Base-by-base conservation (phyloP, 1,139 yeast genomes). In the Waltiozyma solani region DNA sequence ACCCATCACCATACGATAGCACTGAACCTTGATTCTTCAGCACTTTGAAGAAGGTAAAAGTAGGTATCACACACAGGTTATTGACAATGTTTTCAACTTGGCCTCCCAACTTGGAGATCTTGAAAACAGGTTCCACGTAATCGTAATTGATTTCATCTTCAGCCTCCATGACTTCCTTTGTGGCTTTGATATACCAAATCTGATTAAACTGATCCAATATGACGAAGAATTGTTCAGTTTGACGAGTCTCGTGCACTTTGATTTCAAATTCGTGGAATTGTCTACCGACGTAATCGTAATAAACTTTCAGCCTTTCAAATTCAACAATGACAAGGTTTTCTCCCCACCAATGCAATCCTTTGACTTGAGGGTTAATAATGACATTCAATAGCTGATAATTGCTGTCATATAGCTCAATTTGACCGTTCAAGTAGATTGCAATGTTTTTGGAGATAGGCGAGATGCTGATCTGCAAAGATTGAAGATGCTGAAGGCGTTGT, bases 281-380 rank as follows among this genome's bases (percentile, higher is more conserved):
- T 7, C 30, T 6, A 18, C 18, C 30, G 14, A n/a, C 8, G 18
- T n/a, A 21, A 21, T 21, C 23, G 18, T 26, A 26, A 26, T 26
- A 26, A 5, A 26, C 18, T 6, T 14, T n/a, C 18, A 26, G 4
- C 14, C 13, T 26, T 5, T 26, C 18, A 5, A 14, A 4, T 26
- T 26, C 30, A 5, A 26, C 30, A 14, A 26, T 14, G 6, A 26
- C 18, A 26, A 26, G 30, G 14, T 26, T 26, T 18, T 26, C 30
- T 6, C 18, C n/a, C 30, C 30, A 26, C 30, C 30, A 26, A 8
- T 26, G 8, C 18, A 26, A n/a, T 14, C 14, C 30, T 14, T 14
- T 70, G 12, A 85, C 61, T 45, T 72, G 72, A 12, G n/a, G 5
- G 30, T 26, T 26, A 6, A 7, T n/a, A 5, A 26, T 14, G 6